Conservation (phyloP, 2,329 filamentous ascomycete species). For the Cytospora mali region DNA sequence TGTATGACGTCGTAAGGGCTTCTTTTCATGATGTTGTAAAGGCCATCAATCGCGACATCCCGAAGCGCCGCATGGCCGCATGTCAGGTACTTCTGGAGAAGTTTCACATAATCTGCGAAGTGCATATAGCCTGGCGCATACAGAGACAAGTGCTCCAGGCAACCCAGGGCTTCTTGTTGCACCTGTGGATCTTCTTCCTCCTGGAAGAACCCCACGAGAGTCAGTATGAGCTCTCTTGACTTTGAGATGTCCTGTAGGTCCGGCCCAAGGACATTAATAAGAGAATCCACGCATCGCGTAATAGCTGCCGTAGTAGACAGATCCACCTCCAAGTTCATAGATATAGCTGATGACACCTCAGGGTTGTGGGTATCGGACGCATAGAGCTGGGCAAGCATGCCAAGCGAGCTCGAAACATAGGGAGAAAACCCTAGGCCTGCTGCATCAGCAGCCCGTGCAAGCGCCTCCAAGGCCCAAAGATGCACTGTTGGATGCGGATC, state of each 20-base stretch:
- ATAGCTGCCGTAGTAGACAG: conserved; percentile 81
- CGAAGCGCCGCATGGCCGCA: conserved; percentile 70
- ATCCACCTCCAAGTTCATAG: conserved; percentile 88
- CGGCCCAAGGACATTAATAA: conserved; percentile 94
- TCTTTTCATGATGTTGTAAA: conserved; percentile 94
- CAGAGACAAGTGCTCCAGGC: conserved; percentile 86
- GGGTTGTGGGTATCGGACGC: conserved; percentile 88
- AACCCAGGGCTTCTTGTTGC: conserved; percentile 76
- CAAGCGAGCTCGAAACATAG: conserved; percentile 87
- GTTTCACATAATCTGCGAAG: conserved; percentile 79
- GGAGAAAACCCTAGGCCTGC: conserved; percentile 89
- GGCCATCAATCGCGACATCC: conserved; percentile 80
- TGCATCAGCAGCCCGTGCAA: conserved; percentile 85
- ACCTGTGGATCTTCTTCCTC: conserved; percentile 72
- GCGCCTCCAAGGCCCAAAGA: conserved; percentile 90
- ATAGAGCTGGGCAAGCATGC: conserved; percentile 93
- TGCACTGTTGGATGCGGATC: conserved; percentile 95
- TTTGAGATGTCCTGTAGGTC: conserved; percentile 92
- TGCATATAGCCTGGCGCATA: conserved; percentile 89
- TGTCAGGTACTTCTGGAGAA: conserved; percentile 76
- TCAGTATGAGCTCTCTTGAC: conserved; percentile 89
- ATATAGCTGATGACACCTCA: conserved; percentile 76
- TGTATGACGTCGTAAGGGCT: conserved; percentile 81
- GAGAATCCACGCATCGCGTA: conserved; percentile 86
- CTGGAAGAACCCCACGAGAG: conserved; percentile 80